A percentile compares a stretch with the other conserved stretches of the same genome.
Evolutionary conservation across 1,139 yeast species (phyloP).

Genomic region (Taphrina communis): DNA sequence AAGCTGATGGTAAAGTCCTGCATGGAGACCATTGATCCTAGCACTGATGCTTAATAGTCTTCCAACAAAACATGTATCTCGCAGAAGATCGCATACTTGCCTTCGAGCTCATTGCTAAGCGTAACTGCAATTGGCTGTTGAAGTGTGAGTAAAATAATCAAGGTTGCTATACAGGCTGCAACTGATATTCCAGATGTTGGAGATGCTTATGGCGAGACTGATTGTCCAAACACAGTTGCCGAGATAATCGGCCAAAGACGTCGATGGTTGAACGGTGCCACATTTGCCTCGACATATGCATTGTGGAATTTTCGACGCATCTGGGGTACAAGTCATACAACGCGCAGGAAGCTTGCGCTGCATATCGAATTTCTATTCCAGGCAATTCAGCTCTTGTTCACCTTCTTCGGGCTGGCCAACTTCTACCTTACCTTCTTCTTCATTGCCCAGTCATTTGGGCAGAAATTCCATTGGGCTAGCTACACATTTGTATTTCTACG

Average conservation of each 20-base stretch:
- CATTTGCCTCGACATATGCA: slow-evolving; percentile 90
- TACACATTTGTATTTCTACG: slow-evolving; percentile 46
- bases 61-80: slow-evolving; percentile 97
- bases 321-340: slow-evolving; percentile 78
- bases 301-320: slow-evolving; percentile 73
- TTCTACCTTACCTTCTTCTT: slow-evolving; percentile 75
- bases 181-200: not conserved
- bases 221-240: slow-evolving; percentile 88
- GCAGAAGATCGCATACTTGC: slow-evolving; percentile 97
- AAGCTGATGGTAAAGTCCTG: slow-evolving; percentile 20
- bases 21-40: not conserved
- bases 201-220: slow-evolving; percentile 80
- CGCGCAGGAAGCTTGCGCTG: slow-evolving; percentile 70
- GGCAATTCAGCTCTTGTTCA: slow-evolving; percentile 66
- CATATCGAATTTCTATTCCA: slow-evolving; percentile 81
- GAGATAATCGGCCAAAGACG: slow-evolving; percentile 95
- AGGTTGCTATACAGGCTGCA: slow-evolving; percentile 58
- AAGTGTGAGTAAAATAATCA: slow-evolving; percentile 75
- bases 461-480: slow-evolving; percentile 39
- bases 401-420: slow-evolving; percentile 73
- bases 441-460: slow-evolving; percentile 50
- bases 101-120: slow-evolving; percentile 95
- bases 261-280: slow-evolving; percentile 98
- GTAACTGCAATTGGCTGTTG: slow-evolving; percentile 84
- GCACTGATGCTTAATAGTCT: slow-evolving; percentile 51